Evolutionary conservation across 2,329 filamentous ascomycete genomes (phyloP).

Genomic region (Phialophora tarda): DNA sequence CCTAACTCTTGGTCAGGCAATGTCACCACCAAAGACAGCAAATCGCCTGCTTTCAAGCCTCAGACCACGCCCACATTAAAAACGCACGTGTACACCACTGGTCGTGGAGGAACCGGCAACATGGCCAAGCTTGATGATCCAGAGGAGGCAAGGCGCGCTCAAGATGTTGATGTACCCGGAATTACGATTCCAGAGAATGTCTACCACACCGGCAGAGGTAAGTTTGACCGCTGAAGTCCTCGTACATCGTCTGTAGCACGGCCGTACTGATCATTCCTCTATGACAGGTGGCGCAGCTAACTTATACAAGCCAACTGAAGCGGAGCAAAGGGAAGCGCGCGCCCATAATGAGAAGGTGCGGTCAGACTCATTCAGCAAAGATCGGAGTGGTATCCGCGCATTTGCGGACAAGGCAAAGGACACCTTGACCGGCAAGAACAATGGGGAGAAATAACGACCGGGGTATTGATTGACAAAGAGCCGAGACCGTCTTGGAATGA

Average conservation of each 20-base stretch:
- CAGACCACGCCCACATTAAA: constrained; percentile 85
- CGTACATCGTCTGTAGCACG: neutral
- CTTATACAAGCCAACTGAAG: constrained; percentile 38
- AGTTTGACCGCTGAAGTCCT: constrained; percentile 21
- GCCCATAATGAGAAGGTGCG: constrained; percentile 43
- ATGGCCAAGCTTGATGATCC: constrained; percentile 75
- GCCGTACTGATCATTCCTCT: constrained; percentile 7
- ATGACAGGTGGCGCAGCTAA: constrained; percentile 41
- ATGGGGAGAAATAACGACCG: neutral
- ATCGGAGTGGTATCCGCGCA: constrained; percentile 45
- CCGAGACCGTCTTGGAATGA: neutral
- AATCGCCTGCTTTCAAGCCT: constrained; percentile 62
- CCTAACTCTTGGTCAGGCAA: constrained; percentile 57
- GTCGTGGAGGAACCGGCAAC: constrained; percentile 85
- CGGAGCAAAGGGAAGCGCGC: constrained; percentile 42
- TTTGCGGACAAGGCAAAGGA: constrained; percentile 62
- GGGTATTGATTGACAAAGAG: neutral
- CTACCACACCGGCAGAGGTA: constrained; percentile 53
- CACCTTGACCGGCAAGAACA: constrained; percentile 23
- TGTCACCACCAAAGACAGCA: constrained; percentile 62
- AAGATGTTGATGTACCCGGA: constrained; percentile 73
- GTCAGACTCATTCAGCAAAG: constrained; percentile 40
- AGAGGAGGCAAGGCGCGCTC: constrained; percentile 73
- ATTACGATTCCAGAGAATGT: constrained; percentile 47
- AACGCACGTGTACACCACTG: constrained; percentile 82